These are phyloP conservation scores for Leccinum subgranulosum DNA, from an alignment of 768 basidiomycete genomes.

Conservation along the genomic window DNA sequence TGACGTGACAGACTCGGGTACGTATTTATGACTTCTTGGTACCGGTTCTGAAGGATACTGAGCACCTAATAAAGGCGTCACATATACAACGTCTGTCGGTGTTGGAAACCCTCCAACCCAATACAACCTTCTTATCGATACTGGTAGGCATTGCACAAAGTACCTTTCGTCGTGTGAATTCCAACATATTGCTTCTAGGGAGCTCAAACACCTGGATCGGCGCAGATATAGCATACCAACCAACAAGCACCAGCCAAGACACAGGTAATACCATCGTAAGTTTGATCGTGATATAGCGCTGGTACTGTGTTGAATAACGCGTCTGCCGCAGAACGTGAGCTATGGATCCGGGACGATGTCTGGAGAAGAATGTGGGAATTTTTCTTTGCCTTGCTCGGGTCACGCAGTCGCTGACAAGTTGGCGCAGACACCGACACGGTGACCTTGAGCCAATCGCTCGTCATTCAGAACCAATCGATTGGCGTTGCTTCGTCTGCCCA, in stretches of 20 bases:
- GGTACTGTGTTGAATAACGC: not conserved
- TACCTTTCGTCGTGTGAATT: not conserved
- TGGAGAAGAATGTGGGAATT: constrained; percentile 47
- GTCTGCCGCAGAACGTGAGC: constrained; percentile 39
- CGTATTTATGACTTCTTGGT: not conserved
- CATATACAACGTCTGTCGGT: constrained; percentile 50
- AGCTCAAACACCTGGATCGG: constrained; percentile 59
- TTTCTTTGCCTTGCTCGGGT: not conserved
- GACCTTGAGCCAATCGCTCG: constrained; percentile 37
- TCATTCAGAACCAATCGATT: constrained; percentile 46
- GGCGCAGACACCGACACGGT: constrained; percentile 45
- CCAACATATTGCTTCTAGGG: constrained; percentile 19
- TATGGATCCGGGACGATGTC: constrained; percentile 57
- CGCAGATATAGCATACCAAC: constrained; percentile 43
- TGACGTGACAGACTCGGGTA: constrained; percentile 56
- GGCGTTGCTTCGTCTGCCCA: constrained; percentile 41
- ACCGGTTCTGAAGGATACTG: not conserved
- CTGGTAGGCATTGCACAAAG: constrained; percentile 34
- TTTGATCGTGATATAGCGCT: not conserved
- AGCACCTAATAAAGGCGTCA: constrained; percentile 36
- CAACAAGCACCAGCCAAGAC: constrained; percentile 43
- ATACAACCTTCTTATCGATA: constrained; percentile 57
- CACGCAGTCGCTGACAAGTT: not conserved
- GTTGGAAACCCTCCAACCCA: constrained; percentile 49
- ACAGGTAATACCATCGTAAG: constrained; percentile 38